Evolutionary conservation across 2,329 filamentous ascomycete species (phyloP), one percentile per base, ranked within the genome.

Genomic region (Didymella sp.): DNA sequence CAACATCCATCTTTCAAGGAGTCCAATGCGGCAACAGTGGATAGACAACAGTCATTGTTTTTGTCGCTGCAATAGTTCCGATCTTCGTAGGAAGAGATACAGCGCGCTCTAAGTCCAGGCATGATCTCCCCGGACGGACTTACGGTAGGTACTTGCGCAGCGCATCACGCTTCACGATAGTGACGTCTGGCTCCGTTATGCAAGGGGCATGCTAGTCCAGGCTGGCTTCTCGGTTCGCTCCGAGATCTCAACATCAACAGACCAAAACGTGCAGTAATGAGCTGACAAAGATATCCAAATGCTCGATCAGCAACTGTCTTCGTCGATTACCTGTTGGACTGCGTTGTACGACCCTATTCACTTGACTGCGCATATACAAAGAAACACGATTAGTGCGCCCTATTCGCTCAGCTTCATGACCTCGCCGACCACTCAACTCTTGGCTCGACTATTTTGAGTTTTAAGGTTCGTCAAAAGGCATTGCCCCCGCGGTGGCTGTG

Each of bases 401-500:
- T 51, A 12, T 19, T 27, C 42, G 21, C 28, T 15, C 15, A 22
- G n/a, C 24, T n/a, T 52, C 12, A 25, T 31, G 9, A 25, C 44
- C 28, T 52, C 43, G 48, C 48, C 30, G 43, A 48, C 30, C 30
- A 43, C 24, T 15, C 6, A 15, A 15, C 42, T 46, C 25, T 47
- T 48, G 47, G 43, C 48, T 52, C 22, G 19, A 33, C 48, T 40
- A 15, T 44, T 27, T 28, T 40, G 7, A 45, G 24, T 17, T 33
- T 27, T 19, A 42, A 38, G 24, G 17, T 19, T 47, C 28, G 12
- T 43, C 28, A 21, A 28, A 21, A 19, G 25, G 15, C 22, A 4
- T 17, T 33, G 8, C 22, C 38, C 31, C 47, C 37, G 31, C 25
- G 30, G 25, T 48, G 54, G 48, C 48, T 57, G 54, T 28, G 54